These are phyloP conservation scores for Heritiera littoralis DNA, from an alignment of 345 rosid genomes.

Conservation along the genomic window DNA sequence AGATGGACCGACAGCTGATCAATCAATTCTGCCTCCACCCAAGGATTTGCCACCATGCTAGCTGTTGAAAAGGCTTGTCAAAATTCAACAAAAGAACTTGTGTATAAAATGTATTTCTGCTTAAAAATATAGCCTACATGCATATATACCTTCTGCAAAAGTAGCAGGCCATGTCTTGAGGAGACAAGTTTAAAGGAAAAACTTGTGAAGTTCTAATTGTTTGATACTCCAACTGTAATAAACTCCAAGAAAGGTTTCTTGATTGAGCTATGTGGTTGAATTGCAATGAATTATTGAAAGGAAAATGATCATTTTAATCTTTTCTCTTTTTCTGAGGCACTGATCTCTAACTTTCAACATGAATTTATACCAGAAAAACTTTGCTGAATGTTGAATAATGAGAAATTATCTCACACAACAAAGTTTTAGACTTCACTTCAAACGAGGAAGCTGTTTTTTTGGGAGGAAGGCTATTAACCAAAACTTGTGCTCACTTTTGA, in stretches of 20 bases:
- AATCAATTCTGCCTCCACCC: slow-evolving; percentile 51
- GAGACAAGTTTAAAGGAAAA: background rate
- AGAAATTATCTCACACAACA: no score
- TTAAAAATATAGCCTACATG: background rate
- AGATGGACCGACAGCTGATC: slow-evolving; percentile 40
- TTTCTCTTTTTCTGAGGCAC: no score
- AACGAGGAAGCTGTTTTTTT: no score
- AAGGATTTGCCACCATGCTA: slow-evolving; percentile 55
- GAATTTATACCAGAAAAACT: no score
- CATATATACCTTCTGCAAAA: background rate
- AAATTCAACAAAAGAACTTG: background rate
- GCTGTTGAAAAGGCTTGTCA: background rate
- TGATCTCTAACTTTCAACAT: no score
- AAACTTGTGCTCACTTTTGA: no score
- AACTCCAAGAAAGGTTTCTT: slow-evolving; percentile 9
- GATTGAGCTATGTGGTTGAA: background rate
- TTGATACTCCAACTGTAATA: background rate
- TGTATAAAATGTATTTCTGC: background rate
- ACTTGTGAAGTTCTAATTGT: slow-evolving; percentile 2
- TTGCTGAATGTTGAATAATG: no score
- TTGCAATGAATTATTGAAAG: slow-evolving; percentile 4
- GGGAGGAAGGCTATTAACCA: no score
- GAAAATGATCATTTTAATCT: background rate
- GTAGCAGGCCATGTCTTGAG: slow-evolving; percentile 4
- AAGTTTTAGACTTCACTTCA: no score